Evolutionary conservation across 805 yeast species (phyloP).

Genomic region (Candida peoriensis): DNA sequence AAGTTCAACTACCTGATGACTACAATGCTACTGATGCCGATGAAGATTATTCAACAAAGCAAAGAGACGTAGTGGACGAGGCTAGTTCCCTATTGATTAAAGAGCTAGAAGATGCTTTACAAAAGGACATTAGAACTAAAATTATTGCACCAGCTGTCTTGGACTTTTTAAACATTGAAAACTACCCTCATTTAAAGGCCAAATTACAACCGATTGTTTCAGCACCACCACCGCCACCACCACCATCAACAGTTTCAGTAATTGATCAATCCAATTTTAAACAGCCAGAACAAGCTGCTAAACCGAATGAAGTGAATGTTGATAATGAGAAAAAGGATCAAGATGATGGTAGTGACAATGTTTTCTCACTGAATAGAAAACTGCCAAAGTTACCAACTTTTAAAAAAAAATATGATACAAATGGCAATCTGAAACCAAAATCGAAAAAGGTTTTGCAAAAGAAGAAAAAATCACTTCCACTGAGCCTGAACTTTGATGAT

Average conservation of each 20-base stretch:
- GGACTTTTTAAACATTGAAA: conserved; percentile 52
- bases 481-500: conserved; percentile 17
- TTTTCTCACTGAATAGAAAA: conserved; percentile 12
- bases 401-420: conserved; percentile 22
- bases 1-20: conserved; percentile 28
- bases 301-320: too few relatives aligned
- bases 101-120: conserved; percentile 58
- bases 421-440: conserved; percentile 3
- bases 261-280: neutral
- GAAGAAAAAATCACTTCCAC: conserved; percentile 18
- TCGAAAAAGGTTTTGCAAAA: conserved; percentile 7
- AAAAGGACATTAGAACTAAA: conserved; percentile 70
- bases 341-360: conserved; percentile 13
- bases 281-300: too few relatives aligned
- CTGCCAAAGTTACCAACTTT: conserved; percentile 15
- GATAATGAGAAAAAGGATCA: conserved; percentile 8
- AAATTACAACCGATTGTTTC: too few relatives aligned
- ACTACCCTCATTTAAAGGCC: conserved; percentile 45
- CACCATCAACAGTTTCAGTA: conserved; percentile 5
- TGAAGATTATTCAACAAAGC: conserved; percentile 5
- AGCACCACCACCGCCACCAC: conserved; percentile 12
- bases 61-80: conserved; percentile 44
- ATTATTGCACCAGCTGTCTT: conserved; percentile 65
- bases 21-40: conserved; percentile 16
- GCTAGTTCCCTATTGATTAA: conserved; percentile 53